These are phyloP conservation scores for Amanita pseudoporphyria DNA, from an alignment of 768 basidiomycete species.

Conservation along the genomic window DNA sequence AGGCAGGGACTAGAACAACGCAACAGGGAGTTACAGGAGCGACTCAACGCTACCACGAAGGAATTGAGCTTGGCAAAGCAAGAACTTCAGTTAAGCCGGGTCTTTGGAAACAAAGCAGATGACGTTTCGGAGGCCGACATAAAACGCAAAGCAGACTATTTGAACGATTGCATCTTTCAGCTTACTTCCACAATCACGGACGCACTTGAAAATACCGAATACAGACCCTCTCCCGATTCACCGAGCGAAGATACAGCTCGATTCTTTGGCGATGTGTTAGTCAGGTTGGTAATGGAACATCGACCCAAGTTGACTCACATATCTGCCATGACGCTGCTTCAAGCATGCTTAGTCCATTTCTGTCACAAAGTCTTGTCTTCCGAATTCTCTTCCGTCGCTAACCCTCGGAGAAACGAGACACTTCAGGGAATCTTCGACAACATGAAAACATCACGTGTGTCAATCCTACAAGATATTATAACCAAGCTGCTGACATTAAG, in stretches of 20 bases:
- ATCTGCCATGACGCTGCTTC: not conserved
- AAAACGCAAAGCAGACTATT: conserved; percentile 27
- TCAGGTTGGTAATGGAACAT: not conserved
- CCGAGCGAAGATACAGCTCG: not conserved
- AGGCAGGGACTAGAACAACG: not conserved
- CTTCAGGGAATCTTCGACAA: not conserved
- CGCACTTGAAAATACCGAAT: conserved; percentile 15
- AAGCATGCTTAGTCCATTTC: conserved; percentile 1
- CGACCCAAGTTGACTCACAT: not conserved
- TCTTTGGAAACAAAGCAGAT: conserved; percentile 34
- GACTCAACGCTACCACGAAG: conserved; percentile 10
- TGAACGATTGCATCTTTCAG: conserved; percentile 41
- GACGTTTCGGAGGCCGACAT: conserved; percentile 34
- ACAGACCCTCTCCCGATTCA: not conserved
- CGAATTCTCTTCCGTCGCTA: not conserved
- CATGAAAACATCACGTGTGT: not conserved
- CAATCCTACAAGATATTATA: not conserved
- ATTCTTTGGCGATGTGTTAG: conserved; percentile 6
- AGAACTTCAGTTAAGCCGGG: conserved; percentile 36
- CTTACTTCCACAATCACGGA: conserved; percentile 39
- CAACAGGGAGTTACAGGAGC: not conserved
- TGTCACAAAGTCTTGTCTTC: not conserved
- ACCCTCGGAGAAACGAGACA: not conserved
- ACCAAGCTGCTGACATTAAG: not conserved
- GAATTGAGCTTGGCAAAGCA: conserved; percentile 25